Base-by-base conservation (phyloP, 179 eudicot species). In the Drosera spatulata region DNA sequence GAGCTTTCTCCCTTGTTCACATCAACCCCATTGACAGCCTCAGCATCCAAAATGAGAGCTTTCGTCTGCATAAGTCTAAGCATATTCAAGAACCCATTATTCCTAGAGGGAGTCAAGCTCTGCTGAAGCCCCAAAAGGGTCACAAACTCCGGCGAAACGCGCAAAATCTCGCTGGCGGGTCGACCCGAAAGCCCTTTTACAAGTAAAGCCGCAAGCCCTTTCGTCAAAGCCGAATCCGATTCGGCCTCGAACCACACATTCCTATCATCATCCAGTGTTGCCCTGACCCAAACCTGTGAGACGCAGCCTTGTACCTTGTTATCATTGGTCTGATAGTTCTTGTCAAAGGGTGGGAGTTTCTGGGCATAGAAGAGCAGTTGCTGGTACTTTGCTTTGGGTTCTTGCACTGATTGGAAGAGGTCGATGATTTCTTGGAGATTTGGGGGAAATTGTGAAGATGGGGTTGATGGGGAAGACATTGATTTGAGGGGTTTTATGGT, bases 1-100 rank as follows among this genome's bases (percentile, higher is more conserved):
- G 33, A 22, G 33, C 33, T 22, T 22, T 22, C 33, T 22, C 33
- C 33, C 33, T 22, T 22, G 1, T 22, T 22, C 33, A 22, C 33
- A 22, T 22, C 33, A 22, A 22, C 33, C 33, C 33, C 33, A 22
- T 78, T 85, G 55, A 82, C 87, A 61, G 77, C 78, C 68, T 85
- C 82, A n/a, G 75, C 66, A 33, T 72, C 83, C 61, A 91, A 66
- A 64, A 75, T 58, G 64, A 83, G 64, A 7, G 96, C 94, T 66
- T 88, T 91, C 59, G 77, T 74, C 55, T 91, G 94, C 94, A 88
- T 91, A 69, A 85, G 58, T 69, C 70, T 77, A 75, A 91, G 63
- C 94, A 91, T 91, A 73, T 88, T 91, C 77, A 91, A 74, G 48
- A 91, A 91, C 56, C 96, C 96, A 77, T 87, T 91, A 69, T 87